phyloP scores from a whole-genome alignment of 768 basidiomycete genomes.

The Suillus hirtellus region DNA sequence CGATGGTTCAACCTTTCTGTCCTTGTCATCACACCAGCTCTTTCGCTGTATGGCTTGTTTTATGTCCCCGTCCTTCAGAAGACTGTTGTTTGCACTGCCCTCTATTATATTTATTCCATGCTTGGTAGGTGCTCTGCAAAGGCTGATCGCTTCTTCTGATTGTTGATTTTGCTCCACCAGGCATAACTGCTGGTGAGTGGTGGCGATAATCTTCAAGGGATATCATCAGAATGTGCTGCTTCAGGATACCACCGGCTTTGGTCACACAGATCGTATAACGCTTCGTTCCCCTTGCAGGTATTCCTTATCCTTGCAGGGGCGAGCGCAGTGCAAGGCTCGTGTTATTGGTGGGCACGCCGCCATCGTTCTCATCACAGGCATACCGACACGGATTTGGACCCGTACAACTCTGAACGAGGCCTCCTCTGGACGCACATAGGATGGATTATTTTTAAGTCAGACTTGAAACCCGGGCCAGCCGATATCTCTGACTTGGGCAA shows the following conservation, averaged over 20 bases:
- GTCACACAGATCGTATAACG: conserved; percentile 85
- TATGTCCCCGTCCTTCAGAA: conserved; percentile 42
- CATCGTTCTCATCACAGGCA: conserved; percentile 85
- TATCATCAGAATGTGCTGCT: conserved; percentile 10
- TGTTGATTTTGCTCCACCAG: conserved; percentile 27
- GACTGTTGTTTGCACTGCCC: conserved; percentile 61
- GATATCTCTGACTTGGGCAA: conserved; percentile 73
- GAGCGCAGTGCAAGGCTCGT: conserved; percentile 85
- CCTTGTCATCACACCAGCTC: conserved; percentile 66
- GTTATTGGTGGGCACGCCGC: conserved; percentile 83
- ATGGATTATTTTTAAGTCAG: conserved; percentile 83
- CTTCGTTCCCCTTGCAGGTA: conserved; percentile 64
- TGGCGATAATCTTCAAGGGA: background rate
- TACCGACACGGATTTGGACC: conserved; percentile 86
- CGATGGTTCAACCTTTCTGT: conserved; percentile 79
- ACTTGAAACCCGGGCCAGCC: conserved; percentile 66
- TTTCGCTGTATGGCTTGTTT: conserved; percentile 70
- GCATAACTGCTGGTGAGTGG: conserved; percentile 49
- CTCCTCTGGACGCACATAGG: conserved; percentile 79
- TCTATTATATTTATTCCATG: conserved; percentile 91
- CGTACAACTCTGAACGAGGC: conserved; percentile 79
- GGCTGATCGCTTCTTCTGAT: conserved; percentile 14
- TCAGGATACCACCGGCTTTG: conserved; percentile 81
- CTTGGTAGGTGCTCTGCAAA: conserved; percentile 50
- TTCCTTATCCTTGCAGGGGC: conserved; percentile 73